Evolutionary conservation across 768 basidiomycete species (phyloP), one percentile per base, ranked within the genome.

Genomic region (Russula dissimulans): DNA sequence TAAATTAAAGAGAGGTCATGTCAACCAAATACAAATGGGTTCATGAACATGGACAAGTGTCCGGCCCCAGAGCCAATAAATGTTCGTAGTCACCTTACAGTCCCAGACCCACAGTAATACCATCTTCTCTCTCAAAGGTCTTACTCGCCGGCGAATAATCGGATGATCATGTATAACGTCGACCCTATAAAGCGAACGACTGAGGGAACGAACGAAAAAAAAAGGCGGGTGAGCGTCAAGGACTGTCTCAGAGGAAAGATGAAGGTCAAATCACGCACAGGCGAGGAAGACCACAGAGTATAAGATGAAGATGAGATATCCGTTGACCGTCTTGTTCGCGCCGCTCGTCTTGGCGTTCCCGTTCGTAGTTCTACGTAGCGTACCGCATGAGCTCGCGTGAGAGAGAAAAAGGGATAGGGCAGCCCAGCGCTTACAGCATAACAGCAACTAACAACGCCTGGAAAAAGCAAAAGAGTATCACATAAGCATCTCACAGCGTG

Each of bases 261-360:
- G n/a, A 41, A 15, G 48, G 55, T 12, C 5, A 64, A 11, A 47
- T 26, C 38, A 80, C 92, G 73, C 68, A 95, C 93, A 78, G 12
- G 93, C 91, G 43, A 97, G 81, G 12, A 89, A 85, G 5, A 88
- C 89, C 47, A 95, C 91, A 1, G 90, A 91, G 73, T 86, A 94
- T 57, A 97, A 72, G 61, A 97, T 76, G 70, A 94, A 91, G 15
- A 86, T 81, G 86, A 95, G 89, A 70, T 95, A 95, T 2, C 90
- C 91, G 57, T 83, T 84, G 3, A 93, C 89, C 32, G 83, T 78
- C 1, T 71, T 71, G 31, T 75, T 75, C 2, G 81, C 81, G 18
- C 79, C 74, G 7, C 70, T 69, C 48, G 71, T 74, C 34, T 78
- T 71, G 2, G 85, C 79, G 34, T 74, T 83, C 26, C 75, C 77